phyloP scores from a whole-genome alignment of 345 rosid genomes.

The Camelina neglecta region DNA sequence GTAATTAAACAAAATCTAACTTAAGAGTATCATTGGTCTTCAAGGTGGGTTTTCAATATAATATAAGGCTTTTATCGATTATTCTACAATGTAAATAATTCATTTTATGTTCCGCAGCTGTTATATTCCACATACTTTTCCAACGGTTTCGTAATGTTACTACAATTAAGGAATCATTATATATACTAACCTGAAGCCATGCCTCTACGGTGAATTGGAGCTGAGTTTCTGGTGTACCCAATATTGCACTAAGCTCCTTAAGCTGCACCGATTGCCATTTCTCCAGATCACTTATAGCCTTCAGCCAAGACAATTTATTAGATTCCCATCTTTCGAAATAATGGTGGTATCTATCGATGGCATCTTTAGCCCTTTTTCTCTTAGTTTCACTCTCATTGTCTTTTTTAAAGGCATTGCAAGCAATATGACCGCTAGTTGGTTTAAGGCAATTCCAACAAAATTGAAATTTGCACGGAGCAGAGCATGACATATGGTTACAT shows the following conservation, averaged over 20 bases:
- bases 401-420: slow-evolving; percentile 4
- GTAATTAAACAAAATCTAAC: no score
- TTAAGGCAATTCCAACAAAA: slow-evolving; percentile 41
- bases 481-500: slow-evolving; percentile 40
- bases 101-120: not conserved
- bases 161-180: not conserved
- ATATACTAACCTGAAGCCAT: slow-evolving; percentile 65
- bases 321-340: slow-evolving; percentile 38
- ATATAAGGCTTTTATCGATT: not conserved
- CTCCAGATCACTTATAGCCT: slow-evolving; percentile 29
- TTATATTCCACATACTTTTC: not conserved
- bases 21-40: no score
- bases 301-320: slow-evolving; percentile 28
- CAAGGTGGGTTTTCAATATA: no score
- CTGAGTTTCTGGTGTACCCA: slow-evolving; percentile 63
- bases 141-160: not conserved
- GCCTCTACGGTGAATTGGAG: slow-evolving; percentile 80
- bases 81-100: not conserved
- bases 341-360: slow-evolving; percentile 22
- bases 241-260: slow-evolving; percentile 61
- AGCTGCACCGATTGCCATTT: slow-evolving; percentile 36
- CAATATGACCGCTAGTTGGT: not conserved
- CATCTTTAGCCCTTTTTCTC: slow-evolving; percentile 6
- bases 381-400: not conserved
- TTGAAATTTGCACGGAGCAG: not conserved